These are phyloP conservation scores for Cutaneotrichosporon dermatis DNA, from an alignment of 1,284 basidiomycete species.

Conservation along the genomic window DNA sequence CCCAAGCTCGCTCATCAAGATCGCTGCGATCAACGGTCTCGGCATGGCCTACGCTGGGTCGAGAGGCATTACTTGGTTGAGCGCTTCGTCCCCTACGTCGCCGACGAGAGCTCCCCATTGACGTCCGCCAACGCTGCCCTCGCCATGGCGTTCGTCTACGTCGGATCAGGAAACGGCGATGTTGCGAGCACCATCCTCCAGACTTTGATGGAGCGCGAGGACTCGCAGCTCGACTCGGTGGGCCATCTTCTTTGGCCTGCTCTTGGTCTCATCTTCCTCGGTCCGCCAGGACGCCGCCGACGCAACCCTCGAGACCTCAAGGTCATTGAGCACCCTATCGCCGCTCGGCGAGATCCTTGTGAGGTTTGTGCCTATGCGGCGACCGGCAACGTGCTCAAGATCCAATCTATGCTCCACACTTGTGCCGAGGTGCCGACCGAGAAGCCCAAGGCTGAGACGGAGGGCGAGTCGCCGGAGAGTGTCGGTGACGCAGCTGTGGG, in stretches of 20 bases:
- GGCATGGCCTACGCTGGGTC: constrained; percentile 93
- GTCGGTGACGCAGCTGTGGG: constrained; percentile 9
- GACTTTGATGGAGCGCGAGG: constrained; percentile 77
- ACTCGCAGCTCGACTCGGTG: constrained; percentile 76
- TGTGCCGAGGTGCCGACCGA: constrained; percentile 64
- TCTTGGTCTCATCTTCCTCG: constrained; percentile 85
- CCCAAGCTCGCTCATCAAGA: constrained; percentile 76
- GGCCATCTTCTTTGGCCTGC: constrained; percentile 89
- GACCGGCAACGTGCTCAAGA: constrained; percentile 90
- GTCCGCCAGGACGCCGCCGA: constrained; percentile 90
- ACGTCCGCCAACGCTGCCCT: constrained; percentile 84
- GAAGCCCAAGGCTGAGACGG: constrained; percentile 29
- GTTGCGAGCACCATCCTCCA: constrained; percentile 86
- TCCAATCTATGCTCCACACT: constrained; percentile 88
- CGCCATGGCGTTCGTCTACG: constrained; percentile 90
- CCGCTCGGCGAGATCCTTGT: constrained; percentile 92
- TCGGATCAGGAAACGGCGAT: constrained; percentile 92
- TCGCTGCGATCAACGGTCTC: constrained; percentile 80
- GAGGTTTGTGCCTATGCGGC: constrained; percentile 94
- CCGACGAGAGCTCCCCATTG: constrained; percentile 79
- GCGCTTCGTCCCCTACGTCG: constrained; percentile 71
- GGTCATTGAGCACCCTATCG: constrained; percentile 88
- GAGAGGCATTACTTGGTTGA: constrained; percentile 81
- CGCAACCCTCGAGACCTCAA: constrained; percentile 94
- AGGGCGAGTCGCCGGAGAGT: constrained; percentile 17